These are phyloP conservation scores for Claviceps sp. DNA, from an alignment of 2,329 filamentous ascomycete genomes.

Conservation along the genomic window DNA sequence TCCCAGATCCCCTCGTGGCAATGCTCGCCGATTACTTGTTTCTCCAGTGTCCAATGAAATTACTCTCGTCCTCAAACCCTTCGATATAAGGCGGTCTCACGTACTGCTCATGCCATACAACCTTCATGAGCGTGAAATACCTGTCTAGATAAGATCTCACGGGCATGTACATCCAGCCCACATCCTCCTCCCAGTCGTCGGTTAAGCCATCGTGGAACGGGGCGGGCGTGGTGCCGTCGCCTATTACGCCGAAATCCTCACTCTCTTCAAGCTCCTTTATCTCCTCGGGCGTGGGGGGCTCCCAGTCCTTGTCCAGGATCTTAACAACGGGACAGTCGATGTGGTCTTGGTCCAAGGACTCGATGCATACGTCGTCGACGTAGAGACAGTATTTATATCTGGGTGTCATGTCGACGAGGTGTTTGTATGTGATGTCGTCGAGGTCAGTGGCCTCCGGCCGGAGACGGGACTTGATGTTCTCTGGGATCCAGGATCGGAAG, in stretches of 20 bases:
- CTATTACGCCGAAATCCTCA: too few relatives aligned
- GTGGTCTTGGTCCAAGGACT: neutral
- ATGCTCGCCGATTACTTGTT: neutral
- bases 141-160: neutral
- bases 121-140: neutral
- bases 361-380: neutral
- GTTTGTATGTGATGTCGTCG: neutral
- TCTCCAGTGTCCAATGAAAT: neutral
- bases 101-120: neutral
- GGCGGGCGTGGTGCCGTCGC: neutral
- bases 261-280: too few relatives aligned
- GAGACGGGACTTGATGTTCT: conserved; percentile 1
- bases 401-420: neutral
- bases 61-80: neutral
- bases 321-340: neutral
- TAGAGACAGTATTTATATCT: neutral
- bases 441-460: neutral
- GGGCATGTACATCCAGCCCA: conserved; percentile 2
- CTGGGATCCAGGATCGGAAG: conserved; percentile 2
- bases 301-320: neutral
- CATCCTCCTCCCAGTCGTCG: neutral
- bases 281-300: neutral
- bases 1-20: too few relatives aligned
- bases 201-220: neutral
- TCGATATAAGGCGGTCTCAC: neutral